Conservation (phyloP, 2,329 filamentous ascomycete species). For the Pleurostoma richardsiae region DNA sequence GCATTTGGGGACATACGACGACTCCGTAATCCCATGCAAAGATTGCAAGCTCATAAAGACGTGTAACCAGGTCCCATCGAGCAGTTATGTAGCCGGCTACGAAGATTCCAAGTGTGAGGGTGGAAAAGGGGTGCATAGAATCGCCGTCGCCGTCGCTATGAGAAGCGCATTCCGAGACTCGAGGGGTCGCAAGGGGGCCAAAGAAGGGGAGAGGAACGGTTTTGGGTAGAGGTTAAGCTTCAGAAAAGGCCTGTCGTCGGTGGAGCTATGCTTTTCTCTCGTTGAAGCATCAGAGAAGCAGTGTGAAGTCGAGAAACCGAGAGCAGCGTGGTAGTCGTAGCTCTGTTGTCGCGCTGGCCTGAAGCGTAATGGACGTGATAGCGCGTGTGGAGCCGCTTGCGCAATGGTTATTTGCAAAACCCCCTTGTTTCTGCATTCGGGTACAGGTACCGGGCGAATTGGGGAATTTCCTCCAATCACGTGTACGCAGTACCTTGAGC, state of each 20-base stretch:
- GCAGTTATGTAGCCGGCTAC: constrained; percentile 99
- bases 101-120: constrained; percentile 95
- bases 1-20: constrained; percentile 56
- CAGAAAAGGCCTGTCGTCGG: background rate
- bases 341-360: too few species aligned
- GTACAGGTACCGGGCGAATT: too few species aligned
- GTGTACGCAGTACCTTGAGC: too few species aligned
- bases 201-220: background rate
- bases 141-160: constrained; percentile 37
- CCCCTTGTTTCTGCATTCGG: too few species aligned
- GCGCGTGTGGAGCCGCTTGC: too few species aligned
- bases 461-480: too few species aligned
- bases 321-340: too few species aligned
- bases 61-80: constrained; percentile 96
- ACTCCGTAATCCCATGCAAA: constrained; percentile 99
- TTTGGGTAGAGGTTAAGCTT: background rate
- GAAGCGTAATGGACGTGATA: too few species aligned
- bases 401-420: too few species aligned
- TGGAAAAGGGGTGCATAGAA: constrained; percentile 96
- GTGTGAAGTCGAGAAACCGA: too few species aligned
- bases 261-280: too few species aligned
- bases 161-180: constrained; percentile 38
- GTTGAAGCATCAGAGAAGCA: too few species aligned
- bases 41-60: constrained; percentile 91
- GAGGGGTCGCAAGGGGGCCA: background rate